Evolutionary conservation across 2,329 filamentous ascomycete genomes (phyloP).

Genomic region (Arthroderma uncinatum): DNA sequence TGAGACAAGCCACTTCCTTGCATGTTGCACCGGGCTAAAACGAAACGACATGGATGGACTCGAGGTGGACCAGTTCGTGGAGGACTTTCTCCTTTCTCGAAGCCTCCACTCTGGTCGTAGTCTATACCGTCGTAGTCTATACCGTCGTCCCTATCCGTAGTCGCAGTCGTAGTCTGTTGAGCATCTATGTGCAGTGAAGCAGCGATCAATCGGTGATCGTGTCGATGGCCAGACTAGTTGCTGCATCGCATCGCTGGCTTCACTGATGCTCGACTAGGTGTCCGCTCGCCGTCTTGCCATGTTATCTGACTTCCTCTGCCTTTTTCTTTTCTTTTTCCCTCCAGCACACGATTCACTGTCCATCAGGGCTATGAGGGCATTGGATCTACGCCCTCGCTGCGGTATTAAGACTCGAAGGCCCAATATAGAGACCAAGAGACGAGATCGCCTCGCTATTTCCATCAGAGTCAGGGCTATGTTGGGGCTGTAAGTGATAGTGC

Average conservation of each 20-base stretch:
- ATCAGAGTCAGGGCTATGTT: background rate
- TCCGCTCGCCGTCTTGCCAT: background rate
- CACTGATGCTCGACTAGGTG: background rate
- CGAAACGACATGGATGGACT: background rate
- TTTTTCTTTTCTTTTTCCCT: background rate
- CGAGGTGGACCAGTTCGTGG: background rate
- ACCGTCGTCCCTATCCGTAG: no score
- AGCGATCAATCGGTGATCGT: background rate
- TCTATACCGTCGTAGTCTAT: no score
- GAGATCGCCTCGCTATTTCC: background rate
- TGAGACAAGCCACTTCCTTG: slow-evolving; percentile 11
- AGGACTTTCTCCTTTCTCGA: no score
- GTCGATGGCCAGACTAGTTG: background rate
- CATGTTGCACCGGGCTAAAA: slow-evolving; percentile 15
- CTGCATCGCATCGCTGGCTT: background rate
- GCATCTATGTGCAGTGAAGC: no score
- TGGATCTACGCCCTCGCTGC: no score
- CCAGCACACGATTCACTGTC: background rate
- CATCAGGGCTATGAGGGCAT: no score
- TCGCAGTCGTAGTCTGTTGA: no score
- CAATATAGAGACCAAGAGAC: no score
- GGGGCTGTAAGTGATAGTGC: background rate
- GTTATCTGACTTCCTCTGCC: background rate
- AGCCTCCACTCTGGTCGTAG: no score
- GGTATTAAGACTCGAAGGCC: no score